Conservation (phyloP, 768 basidiomycete genomes). For the Suillus occidentalis region DNA sequence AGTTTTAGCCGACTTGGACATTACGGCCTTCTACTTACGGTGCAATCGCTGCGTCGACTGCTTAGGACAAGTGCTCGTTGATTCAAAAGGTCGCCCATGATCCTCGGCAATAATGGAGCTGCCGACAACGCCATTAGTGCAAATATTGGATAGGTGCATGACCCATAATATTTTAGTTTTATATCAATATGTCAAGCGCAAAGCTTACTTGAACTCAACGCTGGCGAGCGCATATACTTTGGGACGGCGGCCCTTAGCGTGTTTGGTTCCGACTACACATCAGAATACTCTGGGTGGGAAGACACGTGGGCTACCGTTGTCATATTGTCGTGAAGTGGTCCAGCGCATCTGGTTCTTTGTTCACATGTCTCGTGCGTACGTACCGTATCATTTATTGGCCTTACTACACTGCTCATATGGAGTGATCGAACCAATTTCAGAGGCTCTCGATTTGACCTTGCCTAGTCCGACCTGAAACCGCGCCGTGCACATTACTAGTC, state of each 20-base stretch:
- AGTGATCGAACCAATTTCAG: neutral
- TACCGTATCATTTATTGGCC: neutral
- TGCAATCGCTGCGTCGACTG: neutral
- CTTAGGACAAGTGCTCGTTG: neutral
- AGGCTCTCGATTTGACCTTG: too few relatives aligned
- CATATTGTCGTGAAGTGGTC: slow-evolving; percentile 11
- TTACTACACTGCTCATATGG: neutral
- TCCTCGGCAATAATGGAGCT: neutral
- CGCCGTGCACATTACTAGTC: neutral
- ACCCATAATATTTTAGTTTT: neutral
- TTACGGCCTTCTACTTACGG: neutral
- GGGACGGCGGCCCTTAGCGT: slow-evolving; percentile 18
- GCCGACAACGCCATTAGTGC: neutral
- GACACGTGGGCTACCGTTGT: slow-evolving; percentile 26
- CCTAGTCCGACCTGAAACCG: neutral
- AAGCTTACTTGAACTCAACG: neutral
- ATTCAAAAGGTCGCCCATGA: neutral
- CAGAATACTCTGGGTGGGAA: slow-evolving; percentile 29
- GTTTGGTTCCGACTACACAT: slow-evolving; percentile 26
- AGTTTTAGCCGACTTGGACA: neutral
- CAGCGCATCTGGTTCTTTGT: slow-evolving; percentile 16
- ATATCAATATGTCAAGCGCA: neutral
- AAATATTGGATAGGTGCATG: neutral
- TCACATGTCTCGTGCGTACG: slow-evolving; percentile 15
- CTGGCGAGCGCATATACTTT: slow-evolving; percentile 18